Evolutionary conservation across 2,329 filamentous ascomycete genomes (phyloP).

Genomic region (Cadophora malorum): DNA sequence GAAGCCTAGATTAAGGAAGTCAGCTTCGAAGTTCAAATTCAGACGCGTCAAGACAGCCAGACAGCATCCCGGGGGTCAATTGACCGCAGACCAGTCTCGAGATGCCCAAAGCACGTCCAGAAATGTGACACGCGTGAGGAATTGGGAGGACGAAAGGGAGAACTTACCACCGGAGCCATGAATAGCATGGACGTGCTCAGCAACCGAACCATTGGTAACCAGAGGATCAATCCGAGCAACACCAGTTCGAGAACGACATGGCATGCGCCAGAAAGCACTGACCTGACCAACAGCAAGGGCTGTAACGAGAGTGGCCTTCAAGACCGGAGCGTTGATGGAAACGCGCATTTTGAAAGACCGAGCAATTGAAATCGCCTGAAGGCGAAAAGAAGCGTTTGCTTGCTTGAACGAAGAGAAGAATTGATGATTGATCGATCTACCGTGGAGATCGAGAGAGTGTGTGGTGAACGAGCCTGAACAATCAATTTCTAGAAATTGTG

Average conservation of each 20-base stretch:
- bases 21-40: neutral
- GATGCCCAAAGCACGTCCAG: neutral
- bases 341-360: constrained; percentile 19
- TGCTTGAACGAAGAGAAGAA: constrained; percentile 2
- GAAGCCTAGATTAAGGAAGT: constrained; percentile 61
- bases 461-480: neutral
- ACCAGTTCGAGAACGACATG: constrained; percentile 74
- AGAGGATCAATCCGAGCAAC: constrained; percentile 80
- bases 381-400: constrained; percentile 9
- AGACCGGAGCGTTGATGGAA: neutral
- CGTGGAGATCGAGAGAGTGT: constrained; percentile 16
- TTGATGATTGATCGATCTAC: constrained; percentile 14
- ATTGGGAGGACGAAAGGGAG: neutral
- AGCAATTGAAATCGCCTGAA: neutral
- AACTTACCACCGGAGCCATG: constrained; percentile 77
- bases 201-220: constrained; percentile 63
- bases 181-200: constrained; percentile 75
- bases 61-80: neutral
- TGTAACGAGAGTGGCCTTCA: constrained; percentile 20
- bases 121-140: neutral
- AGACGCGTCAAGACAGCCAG: constrained; percentile 12
- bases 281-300: constrained; percentile 39
- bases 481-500: neutral
- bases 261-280: constrained; percentile 87
- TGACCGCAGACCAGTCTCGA: neutral